Evolutionary conservation across 1,284 basidiomycete species (phyloP), one percentile per base, ranked within the genome.

Genomic region (Ganoderma lingzhi): DNA sequence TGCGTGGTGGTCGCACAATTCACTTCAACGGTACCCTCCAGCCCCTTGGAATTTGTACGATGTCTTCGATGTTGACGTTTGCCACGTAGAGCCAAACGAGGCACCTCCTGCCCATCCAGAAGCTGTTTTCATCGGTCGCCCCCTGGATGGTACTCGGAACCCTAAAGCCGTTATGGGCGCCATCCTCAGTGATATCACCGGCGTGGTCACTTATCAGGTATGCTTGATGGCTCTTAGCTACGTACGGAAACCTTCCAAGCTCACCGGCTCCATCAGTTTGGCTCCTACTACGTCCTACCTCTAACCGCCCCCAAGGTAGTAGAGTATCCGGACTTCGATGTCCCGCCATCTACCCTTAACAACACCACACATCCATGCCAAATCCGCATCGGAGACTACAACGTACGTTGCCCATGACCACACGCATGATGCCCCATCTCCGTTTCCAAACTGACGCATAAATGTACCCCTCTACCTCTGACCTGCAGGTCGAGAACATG

Each of bases 351-450:
- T 1, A 82, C 77, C 9, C 78, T 89, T 37, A 76, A 73, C 6
- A 79, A 79, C 9, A 75, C 72, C 19, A 73, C 71, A 0, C 82
- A 86, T 67, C 71, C 78, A 5, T 90, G 88, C 76, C 76, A 78
- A 8, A 70, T 90, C n/a, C 87, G 85, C 3, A 81, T 90, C 60
- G 90, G 88, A 3, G 87, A 89, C 75, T 91, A 91, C 76, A 90
- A 90, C 71, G 87, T 87, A 72, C 58, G 78, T 66, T 42, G 67
- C 6, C 39, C 23, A 2, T 5, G 35, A 23, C n/a, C 12, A 6
- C 2, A 9, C 0, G 9, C 45, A 23, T n/a, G 10, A n/a, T 32
- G 19, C 69, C 51, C 30, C 53, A 6, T 64, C 8, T 28, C 64
- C 66, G 30, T 8, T 48, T 5, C 48, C 63, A 45, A 32, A 55